Base-by-base conservation (phyloP, 1,284 basidiomycete species). In the Apiotrichum mycotoxinovorans region DNA sequence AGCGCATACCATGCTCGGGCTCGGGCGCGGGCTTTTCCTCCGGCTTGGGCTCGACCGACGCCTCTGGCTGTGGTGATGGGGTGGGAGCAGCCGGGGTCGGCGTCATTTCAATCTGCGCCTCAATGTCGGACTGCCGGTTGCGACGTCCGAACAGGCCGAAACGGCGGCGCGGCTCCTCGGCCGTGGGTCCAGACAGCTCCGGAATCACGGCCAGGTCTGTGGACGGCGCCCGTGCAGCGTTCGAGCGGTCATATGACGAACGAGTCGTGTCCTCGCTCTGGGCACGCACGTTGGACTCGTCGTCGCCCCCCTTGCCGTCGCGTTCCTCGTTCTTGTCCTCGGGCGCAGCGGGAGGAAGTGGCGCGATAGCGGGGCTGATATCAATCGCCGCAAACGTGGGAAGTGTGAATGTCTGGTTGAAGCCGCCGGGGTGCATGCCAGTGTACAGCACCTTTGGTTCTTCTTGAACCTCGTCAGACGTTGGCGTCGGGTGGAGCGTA, bases 381-480 rank as follows among this genome's bases (percentile, higher is more conserved):
- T 78, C 74, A 14, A 77, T 54, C n/a, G 73, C 74, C 14, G 64
- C 41, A 12, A 87, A 86, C 57, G 89, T 83, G 45, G 88, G 87
- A 3, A 92, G 76, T 40, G 81, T 85, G 45, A 93, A 83, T 9
- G 80, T 66, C 63, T 84, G 85, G 14, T 83, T 87, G 67, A 93
- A 94, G 0, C 91, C 91, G 22, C 91, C 91, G 0, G 86, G 83
- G 25, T 87, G 83, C 20, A 85, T 78, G n/a, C 81, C 80, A 61
- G 88, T 84, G 69, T 87, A 93, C 10, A 93, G 82, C 0, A 84
- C 76, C 17, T 79, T 79, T n/a, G 78, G 78, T 67, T 53, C 76
- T 71, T 25, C 56, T 78, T 78, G 37, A 14, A 41, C 23, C n/a
- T 48, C 47, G 20, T 5, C 37, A 4, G 82, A 82, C 20, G 26